Conservation (phyloP, 768 basidiomycete genomes). For the Kwoniella newhampshirensis region DNA sequence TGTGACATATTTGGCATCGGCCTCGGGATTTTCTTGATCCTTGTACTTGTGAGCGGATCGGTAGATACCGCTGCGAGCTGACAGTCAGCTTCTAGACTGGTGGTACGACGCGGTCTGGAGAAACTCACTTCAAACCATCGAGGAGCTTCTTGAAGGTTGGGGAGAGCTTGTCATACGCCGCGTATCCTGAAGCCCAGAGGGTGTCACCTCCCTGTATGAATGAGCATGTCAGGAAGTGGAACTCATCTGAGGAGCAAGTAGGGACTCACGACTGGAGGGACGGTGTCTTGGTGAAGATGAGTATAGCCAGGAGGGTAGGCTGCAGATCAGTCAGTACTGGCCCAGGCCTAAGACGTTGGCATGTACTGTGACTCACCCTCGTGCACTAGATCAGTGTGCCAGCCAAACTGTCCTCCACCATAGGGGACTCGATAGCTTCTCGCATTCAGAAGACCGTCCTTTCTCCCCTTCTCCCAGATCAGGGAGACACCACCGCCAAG, state of each 20-base stretch:
- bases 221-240: too few relatives aligned
- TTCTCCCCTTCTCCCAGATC: constrained; percentile 46
- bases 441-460: constrained; percentile 18
- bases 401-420: constrained; percentile 33
- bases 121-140: constrained; percentile 40
- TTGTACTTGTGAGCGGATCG: constrained; percentile 49
- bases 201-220: constrained; percentile 33
- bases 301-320: constrained; percentile 56
- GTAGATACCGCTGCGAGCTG: constrained; percentile 31
- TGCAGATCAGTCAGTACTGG: constrained; percentile 1
- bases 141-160: constrained; percentile 42
- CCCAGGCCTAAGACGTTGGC: too few relatives aligned
- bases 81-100: not conserved
- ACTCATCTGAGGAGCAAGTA: too few relatives aligned
- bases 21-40: constrained; percentile 38
- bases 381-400: constrained; percentile 48
- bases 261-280: constrained; percentile 30
- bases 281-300: constrained; percentile 48
- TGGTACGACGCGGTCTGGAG: not conserved
- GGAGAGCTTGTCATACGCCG: constrained; percentile 45
- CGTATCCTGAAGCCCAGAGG: constrained; percentile 43
- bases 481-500: constrained; percentile 42
- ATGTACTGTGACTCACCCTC: constrained; percentile 40
- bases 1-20: constrained; percentile 20
- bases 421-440: constrained; percentile 35